Evolutionary conservation across 805 yeast genomes (phyloP), one percentile per base, ranked within the genome.

Genomic region (Yarrowia divulgata): DNA sequence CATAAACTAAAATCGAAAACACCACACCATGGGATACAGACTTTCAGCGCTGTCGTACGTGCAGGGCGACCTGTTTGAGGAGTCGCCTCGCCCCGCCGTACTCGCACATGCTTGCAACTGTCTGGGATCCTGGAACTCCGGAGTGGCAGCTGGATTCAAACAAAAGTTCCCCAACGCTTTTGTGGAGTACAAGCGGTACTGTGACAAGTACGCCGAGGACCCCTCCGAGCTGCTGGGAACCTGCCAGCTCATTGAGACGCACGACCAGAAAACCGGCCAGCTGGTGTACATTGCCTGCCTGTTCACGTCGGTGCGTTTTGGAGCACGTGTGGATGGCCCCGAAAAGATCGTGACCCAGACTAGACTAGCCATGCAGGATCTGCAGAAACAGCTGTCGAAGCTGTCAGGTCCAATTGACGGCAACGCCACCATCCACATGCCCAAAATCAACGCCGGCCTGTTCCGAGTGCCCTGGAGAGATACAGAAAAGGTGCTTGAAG

Each of bases 81-180:
- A 52, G 34, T 76, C 75, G 0, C 71, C 76, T 0, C 71, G 73
- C 3, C 81, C 83, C 0, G 75, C 86, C 0, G 80, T 89, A 1
- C 75, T 90, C 2, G 89, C 90, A 0, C 97, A 91, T 75, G 87
- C 96, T 0, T 91, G 97, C 75, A 91, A 91, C 75, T 87, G 92
- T 40, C 79, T 81, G 34, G 97, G 96, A 0, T 75, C 81, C 0
- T 91, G 97, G 97, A 93, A 94, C 8, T 94, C 91, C 3, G 97
- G 97, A 0, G 85, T 91, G 2, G 96, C 96, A 0, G 80, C 80
- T 3, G 84, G 79, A 34, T 85, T 91, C 73, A 83, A 83, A 29
- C 67, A 73, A n/a, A 77, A 79, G 57, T 90, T 82, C 75, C 92
- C 91, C 1, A 74, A 80, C 1, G 85, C 93, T 3, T 88, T 84